Evolutionary conservation across 2,329 filamentous ascomycete species (phyloP).

Genomic region (Furcasterigmium sp.): DNA sequence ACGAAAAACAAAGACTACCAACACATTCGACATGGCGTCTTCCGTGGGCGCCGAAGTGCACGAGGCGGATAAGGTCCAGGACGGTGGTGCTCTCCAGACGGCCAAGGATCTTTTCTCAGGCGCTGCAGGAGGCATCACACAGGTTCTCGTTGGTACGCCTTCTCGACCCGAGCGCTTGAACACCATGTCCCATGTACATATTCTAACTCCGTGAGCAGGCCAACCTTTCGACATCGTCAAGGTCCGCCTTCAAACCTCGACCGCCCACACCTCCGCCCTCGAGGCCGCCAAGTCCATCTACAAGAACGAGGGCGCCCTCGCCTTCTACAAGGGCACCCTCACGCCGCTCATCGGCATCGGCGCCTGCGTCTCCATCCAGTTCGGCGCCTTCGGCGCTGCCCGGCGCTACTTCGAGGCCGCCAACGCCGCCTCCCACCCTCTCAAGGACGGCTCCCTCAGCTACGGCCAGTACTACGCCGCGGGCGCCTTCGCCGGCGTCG

Average conservation of each 20-base stretch:
- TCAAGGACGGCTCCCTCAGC: constrained; percentile 50
- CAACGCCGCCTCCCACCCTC: constrained; percentile 59
- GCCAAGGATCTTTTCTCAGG: constrained; percentile 89
- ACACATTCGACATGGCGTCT: not conserved
- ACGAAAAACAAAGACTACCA: no score
- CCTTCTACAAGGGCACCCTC: constrained; percentile 98
- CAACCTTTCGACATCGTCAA: constrained; percentile 90
- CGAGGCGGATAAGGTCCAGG: constrained; percentile 16
- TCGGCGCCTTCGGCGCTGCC: constrained; percentile 92
- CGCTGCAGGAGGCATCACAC: constrained; percentile 85
- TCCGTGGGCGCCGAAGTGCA: constrained; percentile 26
- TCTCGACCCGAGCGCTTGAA: not conserved
- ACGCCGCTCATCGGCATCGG: constrained; percentile 94
- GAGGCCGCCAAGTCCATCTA: constrained; percentile 80
- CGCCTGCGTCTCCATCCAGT: constrained; percentile 97
- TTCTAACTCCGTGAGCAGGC: constrained; percentile 35
- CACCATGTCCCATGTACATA: constrained; percentile 2
- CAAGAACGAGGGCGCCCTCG: constrained; percentile 77
- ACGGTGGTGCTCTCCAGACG: constrained; percentile 47
- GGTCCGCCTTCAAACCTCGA: constrained; percentile 88
- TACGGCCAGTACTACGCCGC: constrained; percentile 87
- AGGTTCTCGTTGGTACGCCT: constrained; percentile 81
- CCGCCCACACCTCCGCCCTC: constrained; percentile 73
- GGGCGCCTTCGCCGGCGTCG: constrained; percentile 86
- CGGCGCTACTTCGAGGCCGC: constrained; percentile 77